Percentiles rank a stretch among this genome's conserved stretches.
Evolutionary conservation across 441 rosid species (phyloP).

Genomic region (Kokia cookei): DNA sequence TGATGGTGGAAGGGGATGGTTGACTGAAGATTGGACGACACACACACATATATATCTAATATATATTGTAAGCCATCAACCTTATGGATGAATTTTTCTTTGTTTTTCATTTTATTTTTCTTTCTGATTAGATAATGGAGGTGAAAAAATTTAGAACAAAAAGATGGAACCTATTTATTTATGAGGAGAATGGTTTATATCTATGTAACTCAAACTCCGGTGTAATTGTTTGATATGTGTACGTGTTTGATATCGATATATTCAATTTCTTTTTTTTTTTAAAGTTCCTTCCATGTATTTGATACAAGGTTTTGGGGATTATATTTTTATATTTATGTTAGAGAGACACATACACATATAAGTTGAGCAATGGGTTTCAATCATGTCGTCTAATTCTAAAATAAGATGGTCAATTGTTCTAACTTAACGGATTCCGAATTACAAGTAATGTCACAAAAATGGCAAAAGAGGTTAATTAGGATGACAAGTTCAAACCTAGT

Average conservation of each 20-base stretch:
- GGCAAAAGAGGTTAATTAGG: too few relatives aligned
- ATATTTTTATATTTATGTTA: not conserved
- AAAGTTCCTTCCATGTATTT: not conserved
- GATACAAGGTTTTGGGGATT: not conserved
- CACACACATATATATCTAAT: not conserved
- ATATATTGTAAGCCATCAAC: conserved; percentile 17
- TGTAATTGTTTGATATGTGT: not conserved
- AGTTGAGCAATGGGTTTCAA: not conserved
- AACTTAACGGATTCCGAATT: too few relatives aligned
- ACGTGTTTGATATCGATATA: not conserved
- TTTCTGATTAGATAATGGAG: conserved; percentile 7
- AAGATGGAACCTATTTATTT: not conserved
- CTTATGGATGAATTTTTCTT: conserved; percentile 10
- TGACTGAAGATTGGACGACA: conserved; percentile 3
- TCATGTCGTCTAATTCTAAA: not conserved
- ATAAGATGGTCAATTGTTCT: too few relatives aligned
- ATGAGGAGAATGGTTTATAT: not conserved
- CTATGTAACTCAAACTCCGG: not conserved
- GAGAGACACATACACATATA: not conserved
- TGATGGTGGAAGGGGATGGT: conserved; percentile 7
- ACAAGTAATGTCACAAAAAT: too few relatives aligned
- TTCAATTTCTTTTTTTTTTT: fast-evolving
- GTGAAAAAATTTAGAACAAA: conserved; percentile 3
- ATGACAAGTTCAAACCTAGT: too few relatives aligned
- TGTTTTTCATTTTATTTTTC: conserved; percentile 5